Percentiles rank a stretch among this genome's conserved stretches.
Evolutionary conservation across 2,329 filamentous ascomycete genomes (phyloP).

Genomic region (Cladosporium colombiae): DNA sequence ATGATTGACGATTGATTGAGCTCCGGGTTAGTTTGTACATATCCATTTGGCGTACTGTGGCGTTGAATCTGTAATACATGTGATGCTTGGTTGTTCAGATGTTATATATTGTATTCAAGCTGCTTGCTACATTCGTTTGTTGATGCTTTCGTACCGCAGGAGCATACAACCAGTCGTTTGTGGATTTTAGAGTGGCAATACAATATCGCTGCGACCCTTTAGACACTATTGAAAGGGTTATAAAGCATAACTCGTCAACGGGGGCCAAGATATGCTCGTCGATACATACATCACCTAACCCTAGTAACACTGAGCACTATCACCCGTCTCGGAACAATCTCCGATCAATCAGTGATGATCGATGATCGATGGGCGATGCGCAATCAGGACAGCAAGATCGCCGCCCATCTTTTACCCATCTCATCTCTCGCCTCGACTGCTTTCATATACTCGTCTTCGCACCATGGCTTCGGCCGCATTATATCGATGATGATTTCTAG

Average conservation of each 20-base stretch:
- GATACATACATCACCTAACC: neutral
- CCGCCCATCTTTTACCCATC: slow-evolving; percentile 15
- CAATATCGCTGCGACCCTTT: neutral
- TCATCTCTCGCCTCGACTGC: slow-evolving; percentile 11
- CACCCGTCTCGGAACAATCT: neutral
- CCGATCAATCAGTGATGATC: neutral
- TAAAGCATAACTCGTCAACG: neutral
- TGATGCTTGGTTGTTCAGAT: too few relatives aligned
- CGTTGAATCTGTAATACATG: too few relatives aligned
- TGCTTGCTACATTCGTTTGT: neutral
- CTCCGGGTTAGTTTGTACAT: too few relatives aligned
- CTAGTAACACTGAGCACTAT: neutral
- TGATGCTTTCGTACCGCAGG: too few relatives aligned
- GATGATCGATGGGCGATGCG: neutral
- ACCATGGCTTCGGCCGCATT: neutral
- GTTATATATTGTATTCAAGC: neutral
- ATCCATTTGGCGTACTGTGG: too few relatives aligned
- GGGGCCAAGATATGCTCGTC: neutral
- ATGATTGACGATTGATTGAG: too few relatives aligned
- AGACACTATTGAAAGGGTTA: neutral
- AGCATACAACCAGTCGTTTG: neutral
- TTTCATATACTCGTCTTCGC: neutral
- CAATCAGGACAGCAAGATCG: slow-evolving; percentile 4
- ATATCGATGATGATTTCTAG: slow-evolving; percentile 12
- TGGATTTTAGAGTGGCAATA: neutral